These are phyloP conservation scores for Nakazawaea siamensis DNA, from an alignment of 805 yeast species.

Conservation along the genomic window DNA sequence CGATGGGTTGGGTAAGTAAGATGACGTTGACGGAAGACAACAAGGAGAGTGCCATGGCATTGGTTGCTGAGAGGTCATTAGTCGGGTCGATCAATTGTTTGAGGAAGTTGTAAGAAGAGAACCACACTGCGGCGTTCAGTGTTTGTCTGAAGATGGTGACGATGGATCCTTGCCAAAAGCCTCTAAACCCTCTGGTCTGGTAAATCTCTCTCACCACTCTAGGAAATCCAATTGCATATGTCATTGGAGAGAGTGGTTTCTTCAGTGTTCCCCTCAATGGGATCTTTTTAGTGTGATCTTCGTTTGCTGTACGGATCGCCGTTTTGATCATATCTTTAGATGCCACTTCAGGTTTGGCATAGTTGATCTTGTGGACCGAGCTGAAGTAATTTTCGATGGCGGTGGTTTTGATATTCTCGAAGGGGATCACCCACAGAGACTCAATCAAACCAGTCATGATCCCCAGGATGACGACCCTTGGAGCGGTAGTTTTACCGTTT, in stretches of 20 bases:
- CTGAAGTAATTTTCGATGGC: conserved; percentile 62
- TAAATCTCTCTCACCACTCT: conserved; percentile 60
- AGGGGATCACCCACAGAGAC: conserved; percentile 79
- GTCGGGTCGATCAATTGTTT: conserved; percentile 63
- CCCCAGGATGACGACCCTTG: conserved; percentile 79
- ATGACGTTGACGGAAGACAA: conserved; percentile 69
- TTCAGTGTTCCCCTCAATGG: conserved; percentile 9
- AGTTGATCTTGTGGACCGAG: conserved; percentile 1
- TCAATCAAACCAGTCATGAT: conserved; percentile 76
- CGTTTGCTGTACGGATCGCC: conserved; percentile 1
- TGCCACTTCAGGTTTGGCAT: not conserved
- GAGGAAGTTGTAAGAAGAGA: conserved; percentile 72
- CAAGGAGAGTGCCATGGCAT: conserved; percentile 40
- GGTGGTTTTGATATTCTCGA: conserved; percentile 76
- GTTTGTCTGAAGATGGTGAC: conserved; percentile 82
- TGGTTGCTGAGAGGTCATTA: conserved; percentile 27
- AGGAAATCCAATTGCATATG: conserved; percentile 48
- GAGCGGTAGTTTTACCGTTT: conserved; percentile 61
- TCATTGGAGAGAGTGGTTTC: conserved; percentile 13
- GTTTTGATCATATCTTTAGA: conserved; percentile 4
- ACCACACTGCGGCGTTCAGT: conserved; percentile 72
- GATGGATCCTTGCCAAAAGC: conserved; percentile 74
- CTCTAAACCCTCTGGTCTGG: conserved; percentile 59
- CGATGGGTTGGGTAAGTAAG: conserved; percentile 79
- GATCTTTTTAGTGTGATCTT: not conserved